Conservation (phyloP, 768 basidiomycete genomes). For the Lactarius tabidus region DNA sequence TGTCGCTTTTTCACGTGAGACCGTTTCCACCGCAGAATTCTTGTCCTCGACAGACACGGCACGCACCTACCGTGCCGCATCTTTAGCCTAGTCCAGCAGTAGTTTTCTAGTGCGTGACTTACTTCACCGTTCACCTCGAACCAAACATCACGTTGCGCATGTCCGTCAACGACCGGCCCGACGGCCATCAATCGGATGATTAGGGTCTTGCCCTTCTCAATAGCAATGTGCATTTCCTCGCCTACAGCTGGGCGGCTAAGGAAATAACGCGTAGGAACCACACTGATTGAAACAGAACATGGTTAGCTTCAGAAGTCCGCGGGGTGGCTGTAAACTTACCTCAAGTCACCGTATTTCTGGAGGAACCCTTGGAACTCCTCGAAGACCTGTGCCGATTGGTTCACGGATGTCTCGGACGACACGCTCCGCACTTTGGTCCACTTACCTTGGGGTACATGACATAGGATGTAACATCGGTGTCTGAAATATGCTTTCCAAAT, state of each 20-base stretch:
- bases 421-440: constrained; percentile 8
- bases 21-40: constrained; percentile 93
- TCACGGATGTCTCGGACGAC: not conserved
- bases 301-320: constrained; percentile 18
- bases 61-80: constrained; percentile 57
- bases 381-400: constrained; percentile 60
- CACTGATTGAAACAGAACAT: constrained; percentile 44
- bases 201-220: constrained; percentile 94
- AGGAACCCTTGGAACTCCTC: constrained; percentile 96
- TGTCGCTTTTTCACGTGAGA: constrained; percentile 92
- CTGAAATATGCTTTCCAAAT: constrained; percentile 93
- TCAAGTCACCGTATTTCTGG: constrained; percentile 92
- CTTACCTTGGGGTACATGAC: constrained; percentile 96
- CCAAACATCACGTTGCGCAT: constrained; percentile 94
- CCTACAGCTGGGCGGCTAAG: constrained; percentile 85
- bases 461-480: constrained; percentile 89
- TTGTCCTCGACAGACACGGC: constrained; percentile 95
- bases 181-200: constrained; percentile 95
- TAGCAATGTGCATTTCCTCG: constrained; percentile 96
- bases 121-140: constrained; percentile 98
- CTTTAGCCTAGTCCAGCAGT: constrained; percentile 5
- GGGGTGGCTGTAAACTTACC: constrained; percentile 42
- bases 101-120: constrained; percentile 26
- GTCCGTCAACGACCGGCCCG: constrained; percentile 87
- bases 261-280: constrained; percentile 97